Percentiles rank a stretch among this genome's conserved stretches.
Evolutionary conservation across 2,329 filamentous ascomycete genomes (phyloP).

Genomic region (Alternaria gansuensis): DNA sequence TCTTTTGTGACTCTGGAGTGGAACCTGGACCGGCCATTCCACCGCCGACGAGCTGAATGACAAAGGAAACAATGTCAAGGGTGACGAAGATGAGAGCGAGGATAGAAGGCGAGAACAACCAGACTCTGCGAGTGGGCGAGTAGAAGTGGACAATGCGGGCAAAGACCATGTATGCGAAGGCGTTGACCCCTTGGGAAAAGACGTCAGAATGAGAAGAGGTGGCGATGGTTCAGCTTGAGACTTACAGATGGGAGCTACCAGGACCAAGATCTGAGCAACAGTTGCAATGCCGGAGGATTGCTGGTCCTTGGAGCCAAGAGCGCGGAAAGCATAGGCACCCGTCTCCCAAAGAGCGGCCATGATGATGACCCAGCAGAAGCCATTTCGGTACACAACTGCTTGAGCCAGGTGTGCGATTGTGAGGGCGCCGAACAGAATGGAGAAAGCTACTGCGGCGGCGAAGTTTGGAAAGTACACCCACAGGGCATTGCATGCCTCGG

Average conservation of each 20-base stretch:
- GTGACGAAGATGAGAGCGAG: constrained; percentile 51
- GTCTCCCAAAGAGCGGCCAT: constrained; percentile 57
- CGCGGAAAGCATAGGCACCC: constrained; percentile 53
- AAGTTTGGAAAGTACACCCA: constrained; percentile 36
- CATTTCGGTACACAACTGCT: constrained; percentile 37
- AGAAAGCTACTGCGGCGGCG: constrained; percentile 32
- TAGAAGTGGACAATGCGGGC: constrained; percentile 54
- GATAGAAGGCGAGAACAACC: constrained; percentile 31
- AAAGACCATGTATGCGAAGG: constrained; percentile 54
- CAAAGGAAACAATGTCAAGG: constrained; percentile 56
- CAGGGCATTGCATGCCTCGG: constrained; percentile 31
- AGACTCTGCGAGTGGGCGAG: constrained; percentile 32
- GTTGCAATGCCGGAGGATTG: constrained; percentile 45
- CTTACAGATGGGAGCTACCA: constrained; percentile 54
- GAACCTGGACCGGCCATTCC: constrained; percentile 45
- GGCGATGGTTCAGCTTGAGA: constrained; percentile 11
- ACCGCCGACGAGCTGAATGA: constrained; percentile 55
- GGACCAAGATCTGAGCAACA: constrained; percentile 55
- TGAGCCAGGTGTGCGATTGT: constrained; percentile 30
- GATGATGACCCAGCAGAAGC: constrained; percentile 56
- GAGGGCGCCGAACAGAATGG: constrained; percentile 31
- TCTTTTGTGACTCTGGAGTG: constrained; percentile 39
- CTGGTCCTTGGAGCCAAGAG: constrained; percentile 54
- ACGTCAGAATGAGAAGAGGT: constrained; percentile 21
- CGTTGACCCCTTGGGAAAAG: constrained; percentile 55